Conservation (phyloP, 1,139 yeast species). For the Scheffersomyces titani region DNA sequence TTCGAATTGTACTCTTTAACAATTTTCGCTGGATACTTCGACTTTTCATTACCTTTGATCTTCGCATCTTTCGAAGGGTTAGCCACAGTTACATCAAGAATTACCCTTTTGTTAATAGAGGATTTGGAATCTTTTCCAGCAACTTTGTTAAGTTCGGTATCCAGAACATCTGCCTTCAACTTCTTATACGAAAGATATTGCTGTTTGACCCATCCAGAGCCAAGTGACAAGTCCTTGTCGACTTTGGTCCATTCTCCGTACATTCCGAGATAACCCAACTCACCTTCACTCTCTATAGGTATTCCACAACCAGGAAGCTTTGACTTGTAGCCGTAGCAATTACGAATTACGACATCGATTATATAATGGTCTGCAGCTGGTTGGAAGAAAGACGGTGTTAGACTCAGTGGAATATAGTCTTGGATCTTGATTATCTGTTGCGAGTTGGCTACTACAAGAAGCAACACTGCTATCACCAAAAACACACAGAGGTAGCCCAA, state of each 20-base stretch:
- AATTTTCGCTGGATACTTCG: slow-evolving; percentile 29
- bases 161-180: slow-evolving; percentile 24
- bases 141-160: slow-evolving; percentile 5
- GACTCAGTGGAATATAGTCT: slow-evolving; percentile 28
- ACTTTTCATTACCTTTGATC: slow-evolving; percentile 34
- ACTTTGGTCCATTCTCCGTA: slow-evolving; percentile 37
- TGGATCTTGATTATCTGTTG: slow-evolving; percentile 30
- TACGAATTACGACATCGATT: slow-evolving; percentile 35
- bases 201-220: slow-evolving; percentile 32
- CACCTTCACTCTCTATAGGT: slow-evolving; percentile 29
- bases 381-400: slow-evolving; percentile 42
- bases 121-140: slow-evolving; percentile 3
- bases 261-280: slow-evolving; percentile 28
- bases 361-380: slow-evolving; percentile 39
- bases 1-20: slow-evolving; percentile 29
- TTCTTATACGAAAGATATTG: slow-evolving; percentile 36
- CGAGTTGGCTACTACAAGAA: slow-evolving; percentile 35
- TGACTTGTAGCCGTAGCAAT: slow-evolving; percentile 29
- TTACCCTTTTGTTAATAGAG: slow-evolving; percentile 18
- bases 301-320: slow-evolving; percentile 32
- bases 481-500: slow-evolving; percentile 20
- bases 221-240: slow-evolving; percentile 41
- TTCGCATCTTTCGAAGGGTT: slow-evolving; percentile 26
- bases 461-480: slow-evolving; percentile 16
- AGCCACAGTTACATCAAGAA: slow-evolving; percentile 42